These are phyloP conservation scores for Dalechampia spathulata DNA, from an alignment of 441 rosid species.

Conservation along the genomic window DNA sequence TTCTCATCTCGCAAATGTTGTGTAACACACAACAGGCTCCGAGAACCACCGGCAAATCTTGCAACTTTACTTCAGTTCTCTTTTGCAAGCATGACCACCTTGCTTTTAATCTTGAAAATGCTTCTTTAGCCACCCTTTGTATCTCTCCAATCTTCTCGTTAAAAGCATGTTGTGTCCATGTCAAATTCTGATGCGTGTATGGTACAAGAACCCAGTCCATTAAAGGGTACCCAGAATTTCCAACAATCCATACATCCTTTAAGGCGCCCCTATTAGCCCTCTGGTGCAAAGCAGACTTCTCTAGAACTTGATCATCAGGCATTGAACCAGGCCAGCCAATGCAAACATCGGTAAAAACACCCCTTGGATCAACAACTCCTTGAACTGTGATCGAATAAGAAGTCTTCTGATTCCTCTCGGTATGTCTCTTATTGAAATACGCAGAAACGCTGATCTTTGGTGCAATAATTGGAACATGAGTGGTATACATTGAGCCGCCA, in stretches of 20 bases:
- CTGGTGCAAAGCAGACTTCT: constrained; percentile 58
- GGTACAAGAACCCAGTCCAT: constrained; percentile 81
- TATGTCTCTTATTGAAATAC: constrained; percentile 71
- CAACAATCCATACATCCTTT: constrained; percentile 66
- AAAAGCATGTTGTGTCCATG: constrained; percentile 80
- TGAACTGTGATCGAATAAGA: constrained; percentile 81
- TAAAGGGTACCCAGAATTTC: constrained; percentile 57
- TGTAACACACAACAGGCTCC: constrained; percentile 89
- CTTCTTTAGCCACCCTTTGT: constrained; percentile 36
- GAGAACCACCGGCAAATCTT: constrained; percentile 68
- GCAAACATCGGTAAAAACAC: constrained; percentile 68
- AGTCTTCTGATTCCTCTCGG: constrained; percentile 77
- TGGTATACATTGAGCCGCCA: constrained; percentile 80
- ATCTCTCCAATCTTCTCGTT: constrained; percentile 51
- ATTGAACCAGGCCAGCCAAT: constrained; percentile 91
- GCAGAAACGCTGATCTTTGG: constrained; percentile 61
- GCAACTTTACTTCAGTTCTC: constrained; percentile 72
- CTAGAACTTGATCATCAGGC: constrained; percentile 62
- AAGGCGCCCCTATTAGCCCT: constrained; percentile 53
- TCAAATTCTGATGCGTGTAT: constrained; percentile 55
- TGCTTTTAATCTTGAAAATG: constrained; percentile 56
- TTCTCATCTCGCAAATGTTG: constrained; percentile 68
- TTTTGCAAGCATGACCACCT: constrained; percentile 79
- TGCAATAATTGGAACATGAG: constrained; percentile 71
- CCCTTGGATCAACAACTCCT: constrained; percentile 66